These are phyloP conservation scores for Gossypium rotundifolium DNA, from an alignment of 345 rosid genomes.

Conservation along the genomic window DNA sequence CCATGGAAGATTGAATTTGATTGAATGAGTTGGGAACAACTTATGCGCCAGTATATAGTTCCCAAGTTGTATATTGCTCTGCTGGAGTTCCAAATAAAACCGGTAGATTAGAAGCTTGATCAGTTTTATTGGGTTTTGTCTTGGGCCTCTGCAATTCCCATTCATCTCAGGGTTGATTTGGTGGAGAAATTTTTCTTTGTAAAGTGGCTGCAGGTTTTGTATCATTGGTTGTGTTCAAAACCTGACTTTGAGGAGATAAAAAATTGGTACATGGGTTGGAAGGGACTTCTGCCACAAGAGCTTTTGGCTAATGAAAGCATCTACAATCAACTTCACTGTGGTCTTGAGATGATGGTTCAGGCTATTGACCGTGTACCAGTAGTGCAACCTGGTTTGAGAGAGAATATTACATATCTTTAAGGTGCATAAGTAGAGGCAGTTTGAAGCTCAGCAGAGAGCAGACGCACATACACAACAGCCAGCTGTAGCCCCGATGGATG, in stretches of 20 bases:
- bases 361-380: conserved; percentile 66
- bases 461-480: conserved; percentile 40
- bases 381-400: conserved; percentile 65
- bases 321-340: conserved; percentile 53
- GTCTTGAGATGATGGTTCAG: conserved; percentile 73
- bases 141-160: conserved; percentile 80
- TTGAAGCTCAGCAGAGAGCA: conserved; percentile 55
- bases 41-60: conserved; percentile 76
- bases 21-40: conserved; percentile 78
- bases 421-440: conserved; percentile 58
- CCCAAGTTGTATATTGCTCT: conserved; percentile 83
- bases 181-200: conserved; percentile 80
- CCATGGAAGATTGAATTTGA: conserved; percentile 93
- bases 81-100: conserved; percentile 75
- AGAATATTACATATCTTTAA: conserved; percentile 50
- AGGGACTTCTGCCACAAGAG: conserved; percentile 68
- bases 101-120: conserved; percentile 66
- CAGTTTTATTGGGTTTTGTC: conserved; percentile 68
- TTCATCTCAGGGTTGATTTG: conserved; percentile 80
- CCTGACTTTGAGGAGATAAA: conserved; percentile 75
- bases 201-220: conserved; percentile 83
- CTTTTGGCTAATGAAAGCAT: conserved; percentile 75
- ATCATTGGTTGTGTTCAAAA: conserved; percentile 67
- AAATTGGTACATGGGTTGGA: conserved; percentile 77
- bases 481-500: conserved; percentile 31